These are phyloP conservation scores for Fusarium subtropicale DNA, from an alignment of 2,329 filamentous ascomycete genomes.

Conservation along the genomic window DNA sequence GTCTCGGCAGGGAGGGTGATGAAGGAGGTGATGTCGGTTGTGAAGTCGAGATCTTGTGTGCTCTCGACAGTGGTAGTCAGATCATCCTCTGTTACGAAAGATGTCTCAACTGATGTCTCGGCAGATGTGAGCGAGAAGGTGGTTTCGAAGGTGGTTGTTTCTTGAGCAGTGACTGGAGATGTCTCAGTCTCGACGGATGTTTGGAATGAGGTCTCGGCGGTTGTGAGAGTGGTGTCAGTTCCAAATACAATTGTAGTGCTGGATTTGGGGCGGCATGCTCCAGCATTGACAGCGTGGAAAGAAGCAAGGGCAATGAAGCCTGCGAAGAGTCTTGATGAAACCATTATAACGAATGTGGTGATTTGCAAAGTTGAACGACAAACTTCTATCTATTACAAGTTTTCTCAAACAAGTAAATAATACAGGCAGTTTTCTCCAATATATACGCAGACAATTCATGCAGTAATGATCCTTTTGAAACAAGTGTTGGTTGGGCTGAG, in stretches of 20 bases:
- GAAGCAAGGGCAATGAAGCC: conserved; percentile 1
- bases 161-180: neutral
- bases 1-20: neutral
- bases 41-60: neutral
- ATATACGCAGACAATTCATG: neutral
- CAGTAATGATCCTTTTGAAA: neutral
- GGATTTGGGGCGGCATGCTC: conserved; percentile 4
- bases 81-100: neutral
- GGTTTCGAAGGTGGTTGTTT: neutral
- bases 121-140: neutral
- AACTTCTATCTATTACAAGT: neutral
- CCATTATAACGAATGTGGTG: neutral
- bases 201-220: neutral
- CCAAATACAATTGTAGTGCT: neutral
- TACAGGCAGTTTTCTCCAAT: neutral
- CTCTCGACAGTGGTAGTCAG: neutral
- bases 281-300: neutral
- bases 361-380: too few species aligned
- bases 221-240: neutral
- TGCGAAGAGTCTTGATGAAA: neutral
- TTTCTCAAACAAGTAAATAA: neutral
- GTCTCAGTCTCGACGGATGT: neutral
- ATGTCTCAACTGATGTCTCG: neutral
- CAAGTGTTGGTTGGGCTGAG: neutral
- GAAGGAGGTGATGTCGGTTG: conserved; percentile 2